Evolutionary conservation across 495 filamentous ascomycete genomes (phyloP).

Genomic region (Glutinoglossum americanum): DNA sequence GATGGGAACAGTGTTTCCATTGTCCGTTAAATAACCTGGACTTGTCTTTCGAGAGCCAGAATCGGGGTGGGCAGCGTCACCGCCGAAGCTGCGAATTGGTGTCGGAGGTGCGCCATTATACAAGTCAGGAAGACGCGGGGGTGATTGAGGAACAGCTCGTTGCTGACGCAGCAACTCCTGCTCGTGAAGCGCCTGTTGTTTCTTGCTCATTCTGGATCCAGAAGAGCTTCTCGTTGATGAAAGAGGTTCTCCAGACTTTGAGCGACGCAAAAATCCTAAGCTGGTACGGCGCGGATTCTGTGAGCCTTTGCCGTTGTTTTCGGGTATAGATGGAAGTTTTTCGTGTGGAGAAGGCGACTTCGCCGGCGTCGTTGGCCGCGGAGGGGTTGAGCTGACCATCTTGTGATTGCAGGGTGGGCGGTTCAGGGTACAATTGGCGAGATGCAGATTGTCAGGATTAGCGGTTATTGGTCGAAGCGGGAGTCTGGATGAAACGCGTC

Average conservation of each 20-base stretch:
- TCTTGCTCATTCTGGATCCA: slow-evolving; percentile 44
- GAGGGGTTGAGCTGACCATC: neutral
- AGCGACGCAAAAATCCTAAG: slow-evolving; percentile 50
- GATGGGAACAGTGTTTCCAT: slow-evolving; percentile 2
- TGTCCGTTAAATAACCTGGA: slow-evolving; percentile 10
- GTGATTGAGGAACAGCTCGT: slow-evolving; percentile 39
- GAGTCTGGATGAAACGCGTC: neutral
- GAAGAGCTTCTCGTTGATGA: slow-evolving; percentile 23
- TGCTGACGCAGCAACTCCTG: slow-evolving; percentile 47
- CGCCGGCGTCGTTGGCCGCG: neutral
- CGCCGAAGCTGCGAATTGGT: slow-evolving; percentile 49
- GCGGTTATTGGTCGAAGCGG: neutral
- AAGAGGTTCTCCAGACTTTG: slow-evolving; percentile 48
- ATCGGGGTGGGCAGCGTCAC: slow-evolving; percentile 41
- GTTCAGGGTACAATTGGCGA: neutral
- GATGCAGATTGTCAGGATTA: neutral
- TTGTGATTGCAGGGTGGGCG: neutral
- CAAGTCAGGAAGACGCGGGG: slow-evolving; percentile 66
- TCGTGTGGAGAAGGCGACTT: neutral
- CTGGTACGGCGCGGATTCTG: slow-evolving; percentile 1
- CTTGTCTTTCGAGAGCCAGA: slow-evolving; percentile 21
- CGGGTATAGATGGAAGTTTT: slow-evolving; percentile 1
- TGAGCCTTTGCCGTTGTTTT: neutral
- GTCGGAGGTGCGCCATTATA: slow-evolving; percentile 38
- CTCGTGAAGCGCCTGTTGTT: slow-evolving; percentile 36